Percentiles rank a stretch among this genome's conserved stretches.
phyloP scores from a whole-genome alignment of 73 alveolate genomes.

The Uronychia setigera region DNA sequence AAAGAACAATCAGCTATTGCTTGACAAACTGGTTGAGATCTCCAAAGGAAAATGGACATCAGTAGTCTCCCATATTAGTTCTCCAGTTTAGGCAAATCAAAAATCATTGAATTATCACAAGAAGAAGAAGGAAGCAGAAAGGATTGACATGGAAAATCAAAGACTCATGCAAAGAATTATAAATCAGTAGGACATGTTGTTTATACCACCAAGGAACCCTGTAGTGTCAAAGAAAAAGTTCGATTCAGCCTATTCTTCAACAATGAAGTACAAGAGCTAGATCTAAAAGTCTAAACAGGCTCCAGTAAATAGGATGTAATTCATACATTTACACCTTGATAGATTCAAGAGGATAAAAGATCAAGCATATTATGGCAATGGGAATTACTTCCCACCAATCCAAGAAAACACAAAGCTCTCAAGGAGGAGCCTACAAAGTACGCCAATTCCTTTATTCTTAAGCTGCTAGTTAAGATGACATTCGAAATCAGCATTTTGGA shows the following conservation, averaged over 20 bases:
- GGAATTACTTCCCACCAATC: neutral
- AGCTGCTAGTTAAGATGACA: neutral
- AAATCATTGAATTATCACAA: constrained; percentile 26
- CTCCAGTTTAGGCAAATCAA: constrained; percentile 3
- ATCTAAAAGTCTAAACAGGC: constrained; percentile 2
- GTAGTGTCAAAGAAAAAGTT: neutral
- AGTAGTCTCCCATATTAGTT: neutral
- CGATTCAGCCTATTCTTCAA: neutral
- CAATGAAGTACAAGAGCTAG: neutral
- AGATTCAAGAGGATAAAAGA: neutral
- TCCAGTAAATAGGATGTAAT: neutral
- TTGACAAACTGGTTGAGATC: constrained; percentile 50
- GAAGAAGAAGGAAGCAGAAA: constrained; percentile 57
- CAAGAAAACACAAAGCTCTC: neutral
- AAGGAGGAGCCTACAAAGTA: neutral
- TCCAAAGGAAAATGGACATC: constrained; percentile 54
- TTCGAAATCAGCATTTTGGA: neutral
- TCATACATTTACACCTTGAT: neutral
- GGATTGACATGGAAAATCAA: constrained; percentile 58
- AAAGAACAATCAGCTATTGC: constrained; percentile 32
- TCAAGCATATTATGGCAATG: neutral
- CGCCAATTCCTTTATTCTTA: neutral
- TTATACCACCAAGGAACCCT: neutral
- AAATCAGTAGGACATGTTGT: constrained; percentile 26
- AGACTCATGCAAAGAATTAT: constrained; percentile 33